Percentiles rank a stretch among this genome's conserved stretches.
phyloP scores from a whole-genome alignment of 176 grass and related monocot genomes.

The Avena insularis region DNA sequence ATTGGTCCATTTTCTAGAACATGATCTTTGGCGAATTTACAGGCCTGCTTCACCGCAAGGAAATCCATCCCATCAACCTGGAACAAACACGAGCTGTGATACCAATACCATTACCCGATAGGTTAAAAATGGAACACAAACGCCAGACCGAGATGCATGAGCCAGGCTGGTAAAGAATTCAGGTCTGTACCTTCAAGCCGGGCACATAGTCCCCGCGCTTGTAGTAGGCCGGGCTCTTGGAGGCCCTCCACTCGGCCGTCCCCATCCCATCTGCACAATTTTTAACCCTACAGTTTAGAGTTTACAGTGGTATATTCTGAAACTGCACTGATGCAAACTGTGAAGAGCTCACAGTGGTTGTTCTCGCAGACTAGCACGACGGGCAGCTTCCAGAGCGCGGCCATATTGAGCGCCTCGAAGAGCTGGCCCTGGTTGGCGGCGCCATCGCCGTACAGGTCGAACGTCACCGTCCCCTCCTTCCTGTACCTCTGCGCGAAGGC shows the following conservation, averaged over 20 bases:
- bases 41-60: slow-evolving; percentile 91
- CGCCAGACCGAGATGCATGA: no score
- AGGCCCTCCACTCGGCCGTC: slow-evolving; percentile 84
- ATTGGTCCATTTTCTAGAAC: slow-evolving; percentile 79
- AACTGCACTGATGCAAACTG: not conserved
- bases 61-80: slow-evolving; percentile 96
- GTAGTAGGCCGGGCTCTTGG: slow-evolving; percentile 86
- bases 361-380: slow-evolving; percentile 95
- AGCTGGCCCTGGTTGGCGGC: slow-evolving; percentile 95
- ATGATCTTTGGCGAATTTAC: slow-evolving; percentile 84
- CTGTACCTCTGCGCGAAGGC: slow-evolving; percentile 84
- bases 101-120: no score
- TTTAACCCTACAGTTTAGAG: no score
- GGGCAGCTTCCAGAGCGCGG: slow-evolving; percentile 90
- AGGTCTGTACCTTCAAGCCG: slow-evolving; percentile 64
- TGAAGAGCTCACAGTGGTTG: slow-evolving; percentile 66
- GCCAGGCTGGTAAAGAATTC: no score
- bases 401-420: slow-evolving; percentile 96
- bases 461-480: slow-evolving; percentile 80
- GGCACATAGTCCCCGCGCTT: slow-evolving; percentile 97
- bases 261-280: slow-evolving; percentile 88
- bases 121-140: no score
- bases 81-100: slow-evolving; percentile 3
- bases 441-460: slow-evolving; percentile 80
- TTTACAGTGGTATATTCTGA: not conserved